Base-by-base conservation (phyloP, 495 filamentous ascomycete species). In the Annulohypoxylon maeteangense region DNA sequence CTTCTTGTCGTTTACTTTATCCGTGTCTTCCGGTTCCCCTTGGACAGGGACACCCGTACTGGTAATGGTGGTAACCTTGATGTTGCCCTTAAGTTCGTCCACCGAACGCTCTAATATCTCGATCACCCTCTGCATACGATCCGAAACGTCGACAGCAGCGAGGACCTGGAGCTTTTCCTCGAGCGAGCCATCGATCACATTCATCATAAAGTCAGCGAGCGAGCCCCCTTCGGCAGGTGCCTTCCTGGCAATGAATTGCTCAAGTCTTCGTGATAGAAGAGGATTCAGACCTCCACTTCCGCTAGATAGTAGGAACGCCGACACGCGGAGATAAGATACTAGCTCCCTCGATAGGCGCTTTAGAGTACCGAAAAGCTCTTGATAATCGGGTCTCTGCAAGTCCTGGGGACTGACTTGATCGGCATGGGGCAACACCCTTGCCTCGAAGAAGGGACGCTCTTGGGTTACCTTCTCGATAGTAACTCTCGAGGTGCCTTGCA, bases 131-230 rank as follows among this genome's bases (percentile, higher is more conserved):
- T 90, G 86, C 64, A 98, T 82, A 12, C 95, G 86, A n/a, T 90
- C 86, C 71, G 90, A 90, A 7, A 95, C 83, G 72, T 94, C 87
- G 14, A 94, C 77, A 1, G 93, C 87, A 27, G 92, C 85, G 12
- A 99, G 83, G 16, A 98, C 87, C 58, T 92, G 87, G 31, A 99
- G 84, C 82, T 93, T 96, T 71, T 99, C 95, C 75, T 97, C 92
- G 65, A 94, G 88, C 14, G 90, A 90, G 40, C 89, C 88, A 56
- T 97, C 92, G 2, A 96, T 87, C 25, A 98, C 87, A 78, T 95
- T 94, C 7, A 92, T 89, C 93, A 98, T 96, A 71, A 98, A 97
- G 76, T 99, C 96, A 7, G 95, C 95, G n/a, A 99, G 82, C 7
- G 87, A 83, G 6, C 95, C 95, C 4, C 95, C 94, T 62, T 97